phyloP scores from a whole-genome alignment of 1,284 basidiomycete genomes.

The Apiotrichum veenhuisii region DNA sequence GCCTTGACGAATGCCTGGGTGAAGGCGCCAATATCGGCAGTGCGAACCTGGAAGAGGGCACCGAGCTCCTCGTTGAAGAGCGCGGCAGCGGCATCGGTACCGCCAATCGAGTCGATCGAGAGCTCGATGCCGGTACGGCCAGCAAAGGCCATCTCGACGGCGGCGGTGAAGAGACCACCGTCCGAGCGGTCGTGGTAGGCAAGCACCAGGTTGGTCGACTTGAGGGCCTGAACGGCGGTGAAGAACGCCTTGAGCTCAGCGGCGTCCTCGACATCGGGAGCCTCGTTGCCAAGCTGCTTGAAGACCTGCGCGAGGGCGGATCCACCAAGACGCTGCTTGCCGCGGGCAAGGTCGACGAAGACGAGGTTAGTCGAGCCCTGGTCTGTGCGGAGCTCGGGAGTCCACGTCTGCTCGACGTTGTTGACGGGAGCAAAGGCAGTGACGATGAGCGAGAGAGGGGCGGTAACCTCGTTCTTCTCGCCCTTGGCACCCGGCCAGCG shows the following conservation, averaged over 20 bases:
- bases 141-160: slow-evolving; percentile 96
- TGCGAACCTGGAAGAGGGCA: slow-evolving; percentile 79
- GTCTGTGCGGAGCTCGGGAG: slow-evolving; percentile 75
- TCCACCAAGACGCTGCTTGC: slow-evolving; percentile 84
- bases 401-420: slow-evolving; percentile 82
- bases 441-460: slow-evolving; percentile 87
- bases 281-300: slow-evolving; percentile 72
- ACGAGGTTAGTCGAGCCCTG: slow-evolving; percentile 63
- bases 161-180: slow-evolving; percentile 85
- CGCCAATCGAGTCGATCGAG: slow-evolving; percentile 52
- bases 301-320: slow-evolving; percentile 94
- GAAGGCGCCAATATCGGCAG: slow-evolving; percentile 60
- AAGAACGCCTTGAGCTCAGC: slow-evolving; percentile 76
- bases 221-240: slow-evolving; percentile 65
- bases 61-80: slow-evolving; percentile 98
- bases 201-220: slow-evolving; percentile 64
- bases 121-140: slow-evolving; percentile 69
- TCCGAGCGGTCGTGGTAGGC: slow-evolving; percentile 99
- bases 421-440: slow-evolving; percentile 90
- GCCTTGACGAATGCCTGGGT: slow-evolving; percentile 60
- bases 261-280: slow-evolving; percentile 84
- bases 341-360: slow-evolving; percentile 83
- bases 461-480: slow-evolving; percentile 73
- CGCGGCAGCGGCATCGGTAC: slow-evolving; percentile 60
- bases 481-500: slow-evolving; percentile 67